Evolutionary conservation across 352 stramenopile species (phyloP).

Genomic region (Phytophthora fragariae): DNA sequence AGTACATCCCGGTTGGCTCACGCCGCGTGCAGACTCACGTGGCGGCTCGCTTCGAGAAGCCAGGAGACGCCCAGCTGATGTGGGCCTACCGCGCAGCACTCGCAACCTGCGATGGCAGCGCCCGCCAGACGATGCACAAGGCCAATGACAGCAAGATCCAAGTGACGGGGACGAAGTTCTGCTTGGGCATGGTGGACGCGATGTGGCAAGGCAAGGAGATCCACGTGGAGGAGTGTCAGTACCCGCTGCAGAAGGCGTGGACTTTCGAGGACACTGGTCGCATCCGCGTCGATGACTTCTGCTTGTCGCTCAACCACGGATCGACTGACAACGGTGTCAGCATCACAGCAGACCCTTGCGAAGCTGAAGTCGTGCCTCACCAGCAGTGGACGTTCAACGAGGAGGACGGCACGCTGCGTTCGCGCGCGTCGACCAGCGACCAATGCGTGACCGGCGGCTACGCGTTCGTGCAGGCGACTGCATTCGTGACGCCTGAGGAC

Average conservation of each 20-base stretch:
- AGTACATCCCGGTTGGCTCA: conserved; percentile 84
- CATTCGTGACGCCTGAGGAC: conserved; percentile 79
- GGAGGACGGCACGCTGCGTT: conserved; percentile 62
- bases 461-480: conserved; percentile 70
- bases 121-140: conserved; percentile 62
- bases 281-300: conserved; percentile 73
- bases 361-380: conserved; percentile 40
- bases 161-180: conserved; percentile 66
- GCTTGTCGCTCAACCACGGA: conserved; percentile 73
- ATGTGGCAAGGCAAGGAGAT: conserved; percentile 27
- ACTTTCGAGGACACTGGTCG: conserved; percentile 56
- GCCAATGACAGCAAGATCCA: conserved; percentile 80
- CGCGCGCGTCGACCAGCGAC: conserved; percentile 39
- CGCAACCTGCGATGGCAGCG: conserved; percentile 70
- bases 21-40: conserved; percentile 71
- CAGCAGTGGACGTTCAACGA: conserved; percentile 70
- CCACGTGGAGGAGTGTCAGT: conserved; percentile 68
- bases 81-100: conserved; percentile 67
- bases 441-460: conserved; percentile 87
- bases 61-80: conserved; percentile 67
- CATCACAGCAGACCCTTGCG: conserved; percentile 64
- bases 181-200: conserved; percentile 49
- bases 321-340: conserved; percentile 60
- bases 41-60: conserved; percentile 51
- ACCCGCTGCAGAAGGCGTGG: conserved; percentile 70